These are phyloP conservation scores for Bolboschoenoplectus hybrid DNA, from an alignment of 202 grass and related monocot genomes.

Conservation along the genomic window DNA sequence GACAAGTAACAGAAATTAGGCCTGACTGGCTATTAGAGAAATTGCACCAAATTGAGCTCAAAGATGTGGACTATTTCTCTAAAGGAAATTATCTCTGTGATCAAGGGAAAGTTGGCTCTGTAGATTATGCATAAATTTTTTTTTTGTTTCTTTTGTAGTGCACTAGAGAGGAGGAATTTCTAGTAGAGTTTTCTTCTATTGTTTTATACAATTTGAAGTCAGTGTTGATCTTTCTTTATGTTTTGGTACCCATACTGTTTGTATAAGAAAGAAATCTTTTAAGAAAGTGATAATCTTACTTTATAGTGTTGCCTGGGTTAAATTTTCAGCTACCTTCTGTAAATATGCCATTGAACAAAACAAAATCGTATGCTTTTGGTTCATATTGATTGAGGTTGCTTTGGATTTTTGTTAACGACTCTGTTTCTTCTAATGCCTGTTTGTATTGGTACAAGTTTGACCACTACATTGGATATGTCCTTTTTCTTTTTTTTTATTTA, in stretches of 20 bases:
- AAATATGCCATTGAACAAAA: background rate
- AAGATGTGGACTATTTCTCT: background rate
- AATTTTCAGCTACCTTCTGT: background rate
- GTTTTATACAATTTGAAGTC: background rate
- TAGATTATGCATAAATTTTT: background rate
- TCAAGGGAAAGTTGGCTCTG: background rate
- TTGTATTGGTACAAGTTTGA: background rate
- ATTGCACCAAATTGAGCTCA: background rate
- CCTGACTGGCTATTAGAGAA: background rate
- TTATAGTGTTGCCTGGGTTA: background rate
- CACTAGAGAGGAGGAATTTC: background rate
- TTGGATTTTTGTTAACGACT: background rate
- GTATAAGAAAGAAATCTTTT: background rate
- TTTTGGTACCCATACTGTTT: background rate
- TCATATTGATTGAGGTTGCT: background rate
- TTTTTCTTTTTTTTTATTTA: background rate
- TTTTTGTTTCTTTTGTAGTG: background rate
- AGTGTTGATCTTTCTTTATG: background rate
- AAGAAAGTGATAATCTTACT: background rate
- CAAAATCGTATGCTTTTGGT: background rate
- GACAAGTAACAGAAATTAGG: conserved; percentile 11
- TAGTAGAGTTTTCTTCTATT: background rate
- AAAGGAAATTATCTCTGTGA: background rate
- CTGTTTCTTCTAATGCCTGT: background rate
- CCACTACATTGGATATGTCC: background rate